Conservation (phyloP, 1,139 yeast genomes). For the Yamadazyma friedrichii region DNA sequence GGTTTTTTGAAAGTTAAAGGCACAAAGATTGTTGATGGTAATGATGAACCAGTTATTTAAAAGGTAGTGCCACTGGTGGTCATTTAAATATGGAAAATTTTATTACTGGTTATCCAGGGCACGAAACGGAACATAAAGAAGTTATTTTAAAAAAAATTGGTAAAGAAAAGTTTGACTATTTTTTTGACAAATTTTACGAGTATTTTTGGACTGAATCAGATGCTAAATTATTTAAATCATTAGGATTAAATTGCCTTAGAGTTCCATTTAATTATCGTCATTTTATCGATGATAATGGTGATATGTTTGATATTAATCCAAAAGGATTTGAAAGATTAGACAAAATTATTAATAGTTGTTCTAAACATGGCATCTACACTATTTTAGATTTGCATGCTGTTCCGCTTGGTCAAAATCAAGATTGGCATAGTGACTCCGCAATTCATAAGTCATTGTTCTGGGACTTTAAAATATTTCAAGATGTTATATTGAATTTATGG, state of each 20-base stretch:
- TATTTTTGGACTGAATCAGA: constrained; percentile 48
- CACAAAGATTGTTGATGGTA: constrained; percentile 39
- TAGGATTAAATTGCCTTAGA: constrained; percentile 43
- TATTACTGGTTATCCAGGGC: constrained; percentile 51
- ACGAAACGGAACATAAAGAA: constrained; percentile 44
- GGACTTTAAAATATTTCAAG: constrained; percentile 46
- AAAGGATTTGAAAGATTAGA: constrained; percentile 43
- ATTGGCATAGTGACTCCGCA: constrained; percentile 47
- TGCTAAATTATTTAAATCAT: constrained; percentile 38
- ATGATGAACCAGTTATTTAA: constrained; percentile 33
- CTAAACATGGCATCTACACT: constrained; percentile 39
- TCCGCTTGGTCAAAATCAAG: constrained; percentile 52
- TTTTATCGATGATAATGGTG: constrained; percentile 41
- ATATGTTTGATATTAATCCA: constrained; percentile 34
- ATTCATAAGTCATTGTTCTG: constrained; percentile 44
- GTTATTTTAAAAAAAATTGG: constrained; percentile 36
- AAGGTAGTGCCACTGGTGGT: constrained; percentile 45
- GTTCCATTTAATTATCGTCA: constrained; percentile 49
- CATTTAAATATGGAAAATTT: constrained; percentile 51
- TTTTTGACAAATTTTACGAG: constrained; percentile 46
- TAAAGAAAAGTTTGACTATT: constrained; percentile 39
- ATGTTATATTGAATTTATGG: constrained; percentile 41
- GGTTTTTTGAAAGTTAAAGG: constrained; percentile 25
- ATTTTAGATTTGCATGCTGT: constrained; percentile 45
- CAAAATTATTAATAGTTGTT: constrained; percentile 36